phyloP scores from a whole-genome alignment of 192 early-diverging fungal genomes.

The Coemansia sp. region DNA sequence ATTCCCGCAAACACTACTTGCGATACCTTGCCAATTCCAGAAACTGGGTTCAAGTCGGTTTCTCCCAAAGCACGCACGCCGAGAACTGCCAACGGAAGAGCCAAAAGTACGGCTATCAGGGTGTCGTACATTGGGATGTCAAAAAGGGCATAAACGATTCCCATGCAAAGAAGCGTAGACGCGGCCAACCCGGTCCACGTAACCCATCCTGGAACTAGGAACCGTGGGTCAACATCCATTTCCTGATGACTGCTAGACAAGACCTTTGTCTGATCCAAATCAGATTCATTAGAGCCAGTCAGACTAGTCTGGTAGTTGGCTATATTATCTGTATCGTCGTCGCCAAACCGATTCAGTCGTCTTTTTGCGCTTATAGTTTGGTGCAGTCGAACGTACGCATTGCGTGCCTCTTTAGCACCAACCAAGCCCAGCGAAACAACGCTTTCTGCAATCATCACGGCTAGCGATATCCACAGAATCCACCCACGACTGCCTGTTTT shows the following conservation, averaged over 20 bases:
- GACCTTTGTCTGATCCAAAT: neutral
- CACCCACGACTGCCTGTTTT: slow-evolving; percentile 69
- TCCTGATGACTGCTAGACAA: neutral
- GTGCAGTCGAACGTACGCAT: slow-evolving; percentile 9
- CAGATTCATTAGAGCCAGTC: neutral
- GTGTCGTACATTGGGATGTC: slow-evolving; percentile 65
- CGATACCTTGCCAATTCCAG: slow-evolving; percentile 79
- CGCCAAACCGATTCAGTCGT: neutral
- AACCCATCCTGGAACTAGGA: slow-evolving; percentile 60
- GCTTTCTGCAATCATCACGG: slow-evolving; percentile 76
- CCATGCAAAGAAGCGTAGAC: slow-evolving; percentile 61
- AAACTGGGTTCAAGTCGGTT: slow-evolving; percentile 81
- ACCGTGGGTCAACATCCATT: slow-evolving; percentile 41
- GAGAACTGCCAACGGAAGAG: slow-evolving; percentile 71
- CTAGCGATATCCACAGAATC: slow-evolving; percentile 78
- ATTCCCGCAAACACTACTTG: slow-evolving; percentile 81
- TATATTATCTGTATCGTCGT: neutral
- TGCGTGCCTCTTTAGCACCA: slow-evolving; percentile 39
- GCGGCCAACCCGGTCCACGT: slow-evolving; percentile 64
- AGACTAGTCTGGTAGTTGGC: neutral
- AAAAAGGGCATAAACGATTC: slow-evolving; percentile 65
- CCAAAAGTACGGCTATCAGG: slow-evolving; percentile 66
- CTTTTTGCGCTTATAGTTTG: neutral
- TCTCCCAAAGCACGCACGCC: slow-evolving; percentile 80
- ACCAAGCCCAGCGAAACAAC: slow-evolving; percentile 61